Conservation (phyloP, 176 grass and related monocot species). For the bread wheat (Triticum aestivum) region DNA sequence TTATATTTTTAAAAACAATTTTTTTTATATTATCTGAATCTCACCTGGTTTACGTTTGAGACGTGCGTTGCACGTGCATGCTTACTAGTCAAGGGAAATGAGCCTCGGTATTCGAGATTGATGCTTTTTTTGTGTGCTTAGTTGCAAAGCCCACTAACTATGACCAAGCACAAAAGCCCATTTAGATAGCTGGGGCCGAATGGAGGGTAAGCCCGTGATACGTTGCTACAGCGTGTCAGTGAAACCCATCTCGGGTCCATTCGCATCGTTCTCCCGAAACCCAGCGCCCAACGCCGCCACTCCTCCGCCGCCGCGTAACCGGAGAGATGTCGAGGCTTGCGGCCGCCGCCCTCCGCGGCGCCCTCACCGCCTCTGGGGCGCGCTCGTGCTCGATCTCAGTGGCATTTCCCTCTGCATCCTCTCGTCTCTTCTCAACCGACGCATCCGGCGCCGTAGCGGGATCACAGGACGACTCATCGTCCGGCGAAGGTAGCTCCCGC, state of each 20-base stretch:
- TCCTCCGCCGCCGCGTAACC: slow-evolving; percentile 30
- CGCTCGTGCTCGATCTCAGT: background rate
- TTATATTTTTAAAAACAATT: too few species aligned
- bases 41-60: too few species aligned
- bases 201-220: background rate
- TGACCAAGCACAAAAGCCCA: background rate
- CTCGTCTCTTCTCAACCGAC: slow-evolving; percentile 37
- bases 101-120: too few species aligned
- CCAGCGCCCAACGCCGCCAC: background rate
- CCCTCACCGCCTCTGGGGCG: background rate
- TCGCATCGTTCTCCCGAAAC: background rate
- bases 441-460: slow-evolving; percentile 31
- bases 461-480: slow-evolving; percentile 31
- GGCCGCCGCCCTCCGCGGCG: slow-evolving; percentile 27
- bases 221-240: background rate
- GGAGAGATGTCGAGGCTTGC: slow-evolving; percentile 47
- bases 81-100: too few species aligned
- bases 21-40: too few species aligned
- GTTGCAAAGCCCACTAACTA: background rate
- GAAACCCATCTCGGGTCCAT: background rate
- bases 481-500: slow-evolving; percentile 33
- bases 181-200: background rate
- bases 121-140: too few species aligned
- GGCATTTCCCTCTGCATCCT: background rate
- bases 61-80: too few species aligned